A percentile compares a stretch with the other conserved stretches of the same genome.
Conservation (phyloP, 805 yeast genomes). For the Pichia exigua region DNA sequence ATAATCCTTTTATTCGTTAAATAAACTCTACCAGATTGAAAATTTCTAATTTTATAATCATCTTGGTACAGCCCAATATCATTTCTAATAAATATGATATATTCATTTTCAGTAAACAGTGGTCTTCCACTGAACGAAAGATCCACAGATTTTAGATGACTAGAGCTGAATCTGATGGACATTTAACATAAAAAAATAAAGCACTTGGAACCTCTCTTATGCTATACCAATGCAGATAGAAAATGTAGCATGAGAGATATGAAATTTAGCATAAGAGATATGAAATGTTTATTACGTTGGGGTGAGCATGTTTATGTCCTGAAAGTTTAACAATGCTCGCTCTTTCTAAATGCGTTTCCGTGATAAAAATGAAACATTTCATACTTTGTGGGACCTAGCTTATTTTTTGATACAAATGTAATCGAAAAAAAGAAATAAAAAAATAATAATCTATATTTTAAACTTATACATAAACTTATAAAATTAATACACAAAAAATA, state of each 20-base stretch:
- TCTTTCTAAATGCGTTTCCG: too few relatives aligned
- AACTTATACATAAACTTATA: background rate
- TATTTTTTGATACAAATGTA: too few relatives aligned
- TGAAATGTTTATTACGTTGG: too few relatives aligned
- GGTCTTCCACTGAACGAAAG: slow-evolving; percentile 30
- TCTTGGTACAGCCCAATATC: slow-evolving; percentile 76
- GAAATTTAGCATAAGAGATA: too few relatives aligned
- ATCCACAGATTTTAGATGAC: slow-evolving; percentile 18
- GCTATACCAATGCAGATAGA: background rate
- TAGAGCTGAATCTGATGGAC: background rate
- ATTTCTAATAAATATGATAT: slow-evolving; percentile 43
- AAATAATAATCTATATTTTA: too few relatives aligned
- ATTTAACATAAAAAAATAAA: background rate
- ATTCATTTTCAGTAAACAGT: slow-evolving; percentile 30
- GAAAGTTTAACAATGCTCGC: too few relatives aligned
- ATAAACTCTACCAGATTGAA: slow-evolving; percentile 73
- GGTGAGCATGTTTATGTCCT: too few relatives aligned
- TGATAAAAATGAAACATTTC: too few relatives aligned
- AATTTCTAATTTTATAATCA: slow-evolving; percentile 48
- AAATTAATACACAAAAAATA: background rate
- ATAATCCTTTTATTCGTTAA: slow-evolving; percentile 67
- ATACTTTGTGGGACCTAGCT: too few relatives aligned
- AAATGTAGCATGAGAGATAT: too few relatives aligned
- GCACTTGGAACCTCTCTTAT: background rate
- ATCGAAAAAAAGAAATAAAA: too few relatives aligned